phyloP scores from a whole-genome alignment of 2,329 filamentous ascomycete genomes.

The Zelopaecilomyces penicillatus region DNA sequence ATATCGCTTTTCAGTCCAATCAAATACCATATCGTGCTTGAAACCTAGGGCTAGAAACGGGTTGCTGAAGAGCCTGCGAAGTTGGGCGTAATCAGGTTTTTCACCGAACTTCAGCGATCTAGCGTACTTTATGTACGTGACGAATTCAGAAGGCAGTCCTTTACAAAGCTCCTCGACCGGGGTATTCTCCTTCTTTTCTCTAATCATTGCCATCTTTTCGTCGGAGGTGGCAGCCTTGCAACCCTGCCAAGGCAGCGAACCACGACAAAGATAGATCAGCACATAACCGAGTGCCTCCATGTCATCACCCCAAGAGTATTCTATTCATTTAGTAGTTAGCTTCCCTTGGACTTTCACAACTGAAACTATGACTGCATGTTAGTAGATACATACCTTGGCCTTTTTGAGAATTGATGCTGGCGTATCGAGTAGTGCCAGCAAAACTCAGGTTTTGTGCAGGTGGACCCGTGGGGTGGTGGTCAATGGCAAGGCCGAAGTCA shows the following conservation, averaged over 20 bases:
- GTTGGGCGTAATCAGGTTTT: slow-evolving; percentile 69
- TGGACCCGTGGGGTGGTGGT: not conserved
- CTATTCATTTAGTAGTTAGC: not conserved
- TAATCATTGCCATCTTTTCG: slow-evolving; percentile 45
- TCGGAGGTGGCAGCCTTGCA: slow-evolving; percentile 59
- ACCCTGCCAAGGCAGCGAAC: slow-evolving; percentile 63
- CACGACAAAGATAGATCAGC: not conserved
- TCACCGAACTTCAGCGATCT: slow-evolving; percentile 65
- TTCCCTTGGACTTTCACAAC: not conserved
- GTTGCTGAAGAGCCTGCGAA: slow-evolving; percentile 67
- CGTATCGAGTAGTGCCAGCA: not conserved
- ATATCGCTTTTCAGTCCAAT: slow-evolving; percentile 48
- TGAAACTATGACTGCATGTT: not conserved
- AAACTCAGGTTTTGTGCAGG: not conserved
- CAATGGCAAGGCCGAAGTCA: slow-evolving; percentile 5
- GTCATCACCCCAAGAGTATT: not conserved
- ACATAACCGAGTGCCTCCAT: not conserved
- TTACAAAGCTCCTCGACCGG: slow-evolving; percentile 64
- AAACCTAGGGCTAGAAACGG: slow-evolving; percentile 64
- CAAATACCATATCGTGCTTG: slow-evolving; percentile 71
- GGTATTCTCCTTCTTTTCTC: slow-evolving; percentile 31
- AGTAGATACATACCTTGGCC: not conserved
- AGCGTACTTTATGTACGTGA: slow-evolving; percentile 69
- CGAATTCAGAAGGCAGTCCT: slow-evolving; percentile 67
- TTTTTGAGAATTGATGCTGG: not conserved